Conservation (phyloP, 352 stramenopile species). For the Aphanomyces invadans region DNA sequence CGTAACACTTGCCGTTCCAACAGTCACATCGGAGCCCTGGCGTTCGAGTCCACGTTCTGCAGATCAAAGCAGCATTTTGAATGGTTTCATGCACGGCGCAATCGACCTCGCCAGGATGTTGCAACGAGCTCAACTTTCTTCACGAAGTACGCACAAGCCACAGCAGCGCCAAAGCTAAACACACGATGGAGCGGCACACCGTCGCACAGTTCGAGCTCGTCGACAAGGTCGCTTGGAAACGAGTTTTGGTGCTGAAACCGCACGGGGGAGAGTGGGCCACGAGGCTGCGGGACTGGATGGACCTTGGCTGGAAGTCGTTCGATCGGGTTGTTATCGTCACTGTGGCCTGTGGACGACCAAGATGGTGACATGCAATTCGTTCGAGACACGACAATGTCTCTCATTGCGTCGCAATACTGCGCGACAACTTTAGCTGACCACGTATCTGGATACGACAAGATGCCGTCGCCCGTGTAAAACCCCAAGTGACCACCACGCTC, state of each 20-base stretch:
- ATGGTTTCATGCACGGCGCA: no score
- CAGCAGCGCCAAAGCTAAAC: not conserved
- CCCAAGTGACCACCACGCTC: conserved; percentile 54
- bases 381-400: no score
- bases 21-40: no score
- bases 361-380: no score
- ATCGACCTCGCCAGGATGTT: not conserved
- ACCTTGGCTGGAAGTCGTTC: no score
- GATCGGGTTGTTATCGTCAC: no score
- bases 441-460: not conserved
- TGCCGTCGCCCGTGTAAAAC: conserved; percentile 43
- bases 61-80: no score
- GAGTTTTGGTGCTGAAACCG: not conserved
- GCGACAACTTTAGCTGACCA: conserved; percentile 10
- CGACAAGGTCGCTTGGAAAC: not conserved
- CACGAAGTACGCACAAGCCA: not conserved
- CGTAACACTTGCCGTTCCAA: no score
- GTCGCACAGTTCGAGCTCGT: not conserved
- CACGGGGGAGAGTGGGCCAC: no score
- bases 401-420: conserved; percentile 8
- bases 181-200: not conserved
- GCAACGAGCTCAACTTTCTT: not conserved
- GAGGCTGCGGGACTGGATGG: no score
- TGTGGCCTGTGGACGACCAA: no score
- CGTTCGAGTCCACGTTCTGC: no score